Percentiles rank a stretch among this genome's conserved stretches.
phyloP scores from a whole-genome alignment of 2,329 filamentous ascomycete species.

The Stachybotrys elegans region DNA sequence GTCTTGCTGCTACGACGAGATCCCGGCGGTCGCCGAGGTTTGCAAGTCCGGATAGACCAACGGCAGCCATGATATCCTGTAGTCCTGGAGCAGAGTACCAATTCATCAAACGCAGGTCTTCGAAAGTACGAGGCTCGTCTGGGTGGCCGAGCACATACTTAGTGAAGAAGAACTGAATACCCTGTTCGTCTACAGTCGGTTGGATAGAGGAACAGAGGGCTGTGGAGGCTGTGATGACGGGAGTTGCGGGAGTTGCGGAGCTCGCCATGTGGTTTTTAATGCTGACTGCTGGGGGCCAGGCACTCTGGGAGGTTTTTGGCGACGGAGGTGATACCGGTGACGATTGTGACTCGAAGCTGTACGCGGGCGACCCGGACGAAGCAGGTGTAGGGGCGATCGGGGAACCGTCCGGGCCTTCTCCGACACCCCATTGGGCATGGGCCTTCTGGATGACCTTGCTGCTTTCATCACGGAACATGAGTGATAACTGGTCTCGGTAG shows the following conservation, averaged over 20 bases:
- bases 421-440: conserved; percentile 43
- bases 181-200: conserved; percentile 40
- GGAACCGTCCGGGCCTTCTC: conserved; percentile 18
- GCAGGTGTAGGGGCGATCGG: conserved; percentile 15
- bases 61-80: conserved; percentile 48
- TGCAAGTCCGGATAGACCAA: conserved; percentile 53
- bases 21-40: conserved; percentile 39
- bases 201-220: conserved; percentile 23
- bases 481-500: conserved; percentile 58
- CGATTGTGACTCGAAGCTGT: conserved; percentile 14
- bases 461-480: conserved; percentile 64
- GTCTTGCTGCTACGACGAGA: conserved; percentile 40
- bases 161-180: conserved; percentile 45
- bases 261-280: conserved; percentile 7
- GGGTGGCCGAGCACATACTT: conserved; percentile 47
- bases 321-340: neutral
- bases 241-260: conserved; percentile 6
- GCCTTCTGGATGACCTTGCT: conserved; percentile 56
- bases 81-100: conserved; percentile 35
- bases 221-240: conserved; percentile 7
- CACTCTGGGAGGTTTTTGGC: conserved; percentile 9
- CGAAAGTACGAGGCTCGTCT: conserved; percentile 37
- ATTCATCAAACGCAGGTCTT: conserved; percentile 28
- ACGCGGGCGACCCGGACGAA: conserved; percentile 9
- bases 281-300: conserved; percentile 10